Base-by-base conservation (phyloP, 352 stramenopile genomes). In the Phytophthora agathidicida region DNA sequence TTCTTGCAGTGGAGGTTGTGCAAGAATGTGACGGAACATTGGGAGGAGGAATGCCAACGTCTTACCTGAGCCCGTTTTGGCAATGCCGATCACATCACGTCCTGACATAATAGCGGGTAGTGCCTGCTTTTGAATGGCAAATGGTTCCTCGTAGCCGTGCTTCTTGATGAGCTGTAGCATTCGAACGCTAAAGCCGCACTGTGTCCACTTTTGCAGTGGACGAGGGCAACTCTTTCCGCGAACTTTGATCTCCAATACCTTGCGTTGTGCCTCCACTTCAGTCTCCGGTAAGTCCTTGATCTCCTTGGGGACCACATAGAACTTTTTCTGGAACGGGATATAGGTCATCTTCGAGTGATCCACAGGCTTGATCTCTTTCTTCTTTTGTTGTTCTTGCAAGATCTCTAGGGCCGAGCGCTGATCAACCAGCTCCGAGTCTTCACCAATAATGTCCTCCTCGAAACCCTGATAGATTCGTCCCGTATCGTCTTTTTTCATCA, bases 91-190 rank as follows among this genome's bases (percentile, higher is more conserved):
- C 2, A 99, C 94, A 74, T 99, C 98, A 30, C 98, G 82, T 11
- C 98, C 98, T 0, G 90, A 94, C 97, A 99, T 99, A 59, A 99
- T 98, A 14, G 95, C 97, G 26, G 98, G 98, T 16, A 99, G 66
- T 3, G 92, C 88, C 71, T 98, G 97, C 19, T 93, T 86, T 66
- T 99, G 98, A 51, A 99, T 98, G 0, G 97, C 86, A 73, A 99
- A 99, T 3, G 98, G 98, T 43, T 96, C 88, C 3, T 77, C 61
- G 63, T 99, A 99, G 1, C 86, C 85, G 56, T 97, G 85, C 43
- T 96, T 97, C 27, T 97, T 80, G 38, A 99, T 89, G 7, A 99
- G 79, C 43, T 92, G 83, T 42, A 99, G 80, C 64, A 99, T 96
- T 7, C 95, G 86, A 23, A 99, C 90, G 38, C 89, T 98, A 30